Conservation (phyloP, 2,329 filamentous ascomycete species). For the Cryphonectria nitschkei region DNA sequence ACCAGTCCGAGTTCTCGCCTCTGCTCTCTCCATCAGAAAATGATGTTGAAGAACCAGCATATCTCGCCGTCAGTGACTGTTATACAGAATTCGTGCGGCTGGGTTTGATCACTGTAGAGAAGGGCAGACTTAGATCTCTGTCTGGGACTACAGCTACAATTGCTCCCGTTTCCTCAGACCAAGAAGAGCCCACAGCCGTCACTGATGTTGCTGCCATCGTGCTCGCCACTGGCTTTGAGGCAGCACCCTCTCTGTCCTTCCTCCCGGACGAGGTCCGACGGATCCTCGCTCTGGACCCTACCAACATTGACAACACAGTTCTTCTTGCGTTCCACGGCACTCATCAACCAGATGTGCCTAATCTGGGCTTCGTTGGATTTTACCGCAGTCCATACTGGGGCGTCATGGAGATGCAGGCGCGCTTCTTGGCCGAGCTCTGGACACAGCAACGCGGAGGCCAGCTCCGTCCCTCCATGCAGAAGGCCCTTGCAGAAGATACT, state of each 20-base stretch:
- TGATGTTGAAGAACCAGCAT: slow-evolving; percentile 58
- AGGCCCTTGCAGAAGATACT: slow-evolving; percentile 48
- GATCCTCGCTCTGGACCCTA: slow-evolving; percentile 59
- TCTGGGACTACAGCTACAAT: slow-evolving; percentile 42
- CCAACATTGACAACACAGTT: slow-evolving; percentile 61
- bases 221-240: slow-evolving; percentile 75
- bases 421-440: slow-evolving; percentile 68
- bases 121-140: slow-evolving; percentile 50
- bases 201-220: slow-evolving; percentile 68
- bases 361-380: slow-evolving; percentile 79
- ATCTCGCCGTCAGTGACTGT: slow-evolving; percentile 70
- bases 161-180: slow-evolving; percentile 25
- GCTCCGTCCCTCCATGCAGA: slow-evolving; percentile 37
- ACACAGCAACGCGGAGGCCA: slow-evolving; percentile 36
- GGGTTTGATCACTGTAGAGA: slow-evolving; percentile 57
- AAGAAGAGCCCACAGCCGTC: slow-evolving; percentile 41
- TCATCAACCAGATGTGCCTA: slow-evolving; percentile 61
- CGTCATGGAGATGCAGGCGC: slow-evolving; percentile 84
- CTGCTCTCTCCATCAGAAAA: slow-evolving; percentile 44
- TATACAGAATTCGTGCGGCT: slow-evolving; percentile 76
- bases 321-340: slow-evolving; percentile 71
- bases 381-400: slow-evolving; percentile 87
- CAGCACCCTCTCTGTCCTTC: slow-evolving; percentile 66
- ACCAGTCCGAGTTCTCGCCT: slow-evolving; percentile 57
- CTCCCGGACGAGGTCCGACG: slow-evolving; percentile 60